phyloP scores from a whole-genome alignment of 2,329 filamentous ascomycete genomes.

The Helicocarpus griseus region DNA sequence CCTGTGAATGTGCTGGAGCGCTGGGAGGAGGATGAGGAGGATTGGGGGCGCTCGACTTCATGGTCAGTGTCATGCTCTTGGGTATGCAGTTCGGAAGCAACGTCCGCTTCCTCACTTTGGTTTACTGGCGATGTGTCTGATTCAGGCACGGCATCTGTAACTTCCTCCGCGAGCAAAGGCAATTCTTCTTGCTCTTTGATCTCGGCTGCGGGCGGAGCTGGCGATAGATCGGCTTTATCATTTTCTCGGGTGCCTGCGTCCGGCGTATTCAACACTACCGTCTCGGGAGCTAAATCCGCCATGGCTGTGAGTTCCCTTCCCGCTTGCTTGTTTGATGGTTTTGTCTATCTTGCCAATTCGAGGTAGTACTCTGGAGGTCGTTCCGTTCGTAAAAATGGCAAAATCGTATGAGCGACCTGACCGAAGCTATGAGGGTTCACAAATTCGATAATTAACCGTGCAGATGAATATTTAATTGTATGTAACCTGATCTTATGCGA shows the following conservation, averaged over 20 bases:
- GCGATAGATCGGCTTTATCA: neutral
- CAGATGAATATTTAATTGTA: neutral
- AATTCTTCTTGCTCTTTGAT: neutral
- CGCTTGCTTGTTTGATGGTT: neutral
- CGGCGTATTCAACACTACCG: neutral
- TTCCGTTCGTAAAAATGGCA: neutral
- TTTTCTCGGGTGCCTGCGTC: neutral
- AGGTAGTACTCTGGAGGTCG: too few species aligned
- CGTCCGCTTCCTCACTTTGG: neutral
- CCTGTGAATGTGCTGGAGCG: slow-evolving; percentile 16
- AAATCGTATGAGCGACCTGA: neutral
- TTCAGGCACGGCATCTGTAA: neutral
- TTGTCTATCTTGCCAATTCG: too few species aligned
- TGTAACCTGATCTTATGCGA: neutral
- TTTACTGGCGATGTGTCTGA: neutral
- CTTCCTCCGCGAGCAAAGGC: neutral
- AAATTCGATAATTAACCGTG: neutral
- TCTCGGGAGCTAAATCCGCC: neutral
- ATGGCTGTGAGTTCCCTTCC: neutral
- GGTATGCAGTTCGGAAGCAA: neutral
- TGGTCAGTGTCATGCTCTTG: neutral
- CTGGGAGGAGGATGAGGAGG: slow-evolving; percentile 24
- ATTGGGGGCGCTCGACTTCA: neutral
- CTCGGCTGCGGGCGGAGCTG: neutral
- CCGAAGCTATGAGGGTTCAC: neutral